Evolutionary conservation across 2,329 filamentous ascomycete species (phyloP).

Genomic region (Cytospora mali): DNA sequence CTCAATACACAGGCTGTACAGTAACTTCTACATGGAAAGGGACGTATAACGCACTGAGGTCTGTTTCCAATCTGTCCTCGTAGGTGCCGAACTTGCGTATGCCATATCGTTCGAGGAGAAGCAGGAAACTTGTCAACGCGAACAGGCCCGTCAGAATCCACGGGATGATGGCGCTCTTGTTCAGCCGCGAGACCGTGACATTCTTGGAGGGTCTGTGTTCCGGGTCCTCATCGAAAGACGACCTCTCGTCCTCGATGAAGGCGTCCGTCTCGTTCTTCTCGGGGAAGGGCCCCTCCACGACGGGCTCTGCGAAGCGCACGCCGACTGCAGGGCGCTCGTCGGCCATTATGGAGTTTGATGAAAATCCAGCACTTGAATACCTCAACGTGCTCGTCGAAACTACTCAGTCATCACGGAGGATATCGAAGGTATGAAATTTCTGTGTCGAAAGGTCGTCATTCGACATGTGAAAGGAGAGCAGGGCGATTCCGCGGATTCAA

Average conservation of each 20-base stretch:
- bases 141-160: constrained; percentile 26
- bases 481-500: not conserved
- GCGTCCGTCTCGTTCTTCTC: constrained; percentile 8
- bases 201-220: constrained; percentile 1
- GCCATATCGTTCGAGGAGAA: constrained; percentile 25
- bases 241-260: constrained; percentile 4
- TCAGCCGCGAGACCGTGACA: constrained; percentile 6
- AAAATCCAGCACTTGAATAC: not conserved
- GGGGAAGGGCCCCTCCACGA: not conserved
- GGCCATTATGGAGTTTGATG: not conserved
- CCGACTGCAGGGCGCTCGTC: not conserved
- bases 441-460: not conserved
- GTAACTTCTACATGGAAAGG: too few species aligned
- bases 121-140: constrained; percentile 24
- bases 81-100: constrained; percentile 25
- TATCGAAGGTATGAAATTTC: too few species aligned
- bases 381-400: not conserved
- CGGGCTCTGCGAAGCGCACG: constrained; percentile 17
- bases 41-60: constrained; percentile 19
- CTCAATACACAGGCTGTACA: not conserved
- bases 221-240: constrained; percentile 11
- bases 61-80: constrained; percentile 23
- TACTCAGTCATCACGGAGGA: not conserved
- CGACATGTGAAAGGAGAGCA: not conserved
- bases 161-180: constrained; percentile 22